These are phyloP conservation scores for Backusella tarrabulga DNA, from an alignment of 192 early-diverging fungal species.

Conservation along the genomic window DNA sequence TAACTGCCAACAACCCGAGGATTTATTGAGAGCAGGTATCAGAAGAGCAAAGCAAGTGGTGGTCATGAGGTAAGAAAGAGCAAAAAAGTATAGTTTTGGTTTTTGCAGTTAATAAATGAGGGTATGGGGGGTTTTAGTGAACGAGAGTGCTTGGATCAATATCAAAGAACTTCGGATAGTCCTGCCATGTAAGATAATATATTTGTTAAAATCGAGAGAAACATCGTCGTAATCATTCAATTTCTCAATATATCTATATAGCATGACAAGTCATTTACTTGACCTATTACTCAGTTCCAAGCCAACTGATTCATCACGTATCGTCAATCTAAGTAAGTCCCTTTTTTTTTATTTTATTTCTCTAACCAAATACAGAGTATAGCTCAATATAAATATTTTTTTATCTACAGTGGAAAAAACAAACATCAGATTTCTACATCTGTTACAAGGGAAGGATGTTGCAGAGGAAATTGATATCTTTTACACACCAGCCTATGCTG, in stretches of 20 bases:
- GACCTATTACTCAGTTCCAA: slow-evolving; percentile 45
- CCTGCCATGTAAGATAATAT: slow-evolving; percentile 33
- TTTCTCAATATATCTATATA: slow-evolving; percentile 14
- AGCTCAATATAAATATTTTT: background rate
- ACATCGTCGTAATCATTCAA: background rate
- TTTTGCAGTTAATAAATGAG: background rate
- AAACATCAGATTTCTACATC: slow-evolving; percentile 59
- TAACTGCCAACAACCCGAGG: slow-evolving; percentile 45
- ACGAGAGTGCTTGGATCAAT: slow-evolving; percentile 32
- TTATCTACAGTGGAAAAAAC: slow-evolving; percentile 37
- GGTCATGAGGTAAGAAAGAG: slow-evolving; percentile 36
- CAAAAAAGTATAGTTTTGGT: background rate
- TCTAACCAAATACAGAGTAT: background rate
- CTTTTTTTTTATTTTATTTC: background rate
- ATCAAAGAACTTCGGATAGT: slow-evolving; percentile 44
- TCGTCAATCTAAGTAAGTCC: slow-evolving; percentile 45
- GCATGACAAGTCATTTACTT: slow-evolving; percentile 66
- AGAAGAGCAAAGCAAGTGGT: slow-evolving; percentile 46
- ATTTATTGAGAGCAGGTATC: slow-evolving; percentile 46
- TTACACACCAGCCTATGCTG: slow-evolving; percentile 62
- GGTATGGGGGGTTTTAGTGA: slow-evolving; percentile 13
- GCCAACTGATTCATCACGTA: slow-evolving; percentile 30
- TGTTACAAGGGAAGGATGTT: slow-evolving; percentile 35
- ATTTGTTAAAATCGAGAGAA: background rate
- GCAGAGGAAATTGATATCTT: slow-evolving; percentile 40